Base-by-base conservation (phyloP, 257 asterid genomes). In the Nemophila menziesii region DNA sequence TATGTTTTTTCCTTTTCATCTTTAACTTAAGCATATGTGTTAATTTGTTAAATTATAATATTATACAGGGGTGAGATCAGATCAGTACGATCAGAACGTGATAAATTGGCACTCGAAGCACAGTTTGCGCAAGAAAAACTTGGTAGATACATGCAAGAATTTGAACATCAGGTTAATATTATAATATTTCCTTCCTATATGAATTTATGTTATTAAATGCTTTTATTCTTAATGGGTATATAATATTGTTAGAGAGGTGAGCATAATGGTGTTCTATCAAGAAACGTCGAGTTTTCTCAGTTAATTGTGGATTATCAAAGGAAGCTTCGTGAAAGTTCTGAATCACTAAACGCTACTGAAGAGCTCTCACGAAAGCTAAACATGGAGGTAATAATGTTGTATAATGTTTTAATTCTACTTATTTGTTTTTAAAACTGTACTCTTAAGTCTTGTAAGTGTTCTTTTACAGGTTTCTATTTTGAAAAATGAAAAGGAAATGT, bases 211-310 rank as follows among this genome's bases (percentile, higher is more conserved):
- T 26, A 20, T 38, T 62, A 61, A 36, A 55, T 46, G 3, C 22
- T 17, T n/a, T n/a, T 34, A 44, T 16, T 21, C 8, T 46, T 39
- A 44, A 33, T 57, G 54, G 10, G 11, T 47, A 26, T 16, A 12
- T 4, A 49, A 52, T 46, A 44, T n/a, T 55, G 36, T 44, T 62
- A 83, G 95, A 75, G 73, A 69, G 93, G 67, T 52, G 92, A 89
- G 63, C 73, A 62, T 22, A 70, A 85, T 49, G 77, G 71, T 54
- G 74, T 89, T 40, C 16, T 75, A 33, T 60, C 67, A 20, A 80
- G 98, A 71, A 84, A 80, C 58, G 85, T 80, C 40, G 95, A 89
- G 69, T 89, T 89, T 62, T 75, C 93, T 16, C 94, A 72, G 67
- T 53, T 84, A 65, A 68, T 89, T 48, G 67, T 84, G 44, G 87